These are phyloP conservation scores for Aspergillus baeticus DNA, from an alignment of 495 filamentous ascomycete genomes.

Conservation along the genomic window DNA sequence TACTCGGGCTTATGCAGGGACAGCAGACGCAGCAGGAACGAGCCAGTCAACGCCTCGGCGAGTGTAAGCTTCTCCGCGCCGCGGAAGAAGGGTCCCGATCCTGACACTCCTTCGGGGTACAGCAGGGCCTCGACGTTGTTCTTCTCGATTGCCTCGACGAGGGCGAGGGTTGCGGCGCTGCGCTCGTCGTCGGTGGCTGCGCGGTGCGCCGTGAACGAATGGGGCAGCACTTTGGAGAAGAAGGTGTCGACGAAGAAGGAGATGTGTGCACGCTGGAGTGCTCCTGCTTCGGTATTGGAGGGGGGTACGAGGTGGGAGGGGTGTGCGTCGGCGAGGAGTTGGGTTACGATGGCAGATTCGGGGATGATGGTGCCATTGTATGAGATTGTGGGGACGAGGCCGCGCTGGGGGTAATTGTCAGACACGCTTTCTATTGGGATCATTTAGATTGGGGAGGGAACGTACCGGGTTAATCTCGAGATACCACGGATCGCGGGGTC, in stretches of 20 bases:
- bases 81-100: slow-evolving; percentile 76
- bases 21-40: slow-evolving; percentile 63
- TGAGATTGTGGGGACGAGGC: slow-evolving; percentile 71
- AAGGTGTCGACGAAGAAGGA: slow-evolving; percentile 78
- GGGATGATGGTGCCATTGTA: slow-evolving; percentile 72
- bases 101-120: slow-evolving; percentile 23
- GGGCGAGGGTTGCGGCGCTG: slow-evolving; percentile 27
- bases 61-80: slow-evolving; percentile 71
- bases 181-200: slow-evolving; percentile 37
- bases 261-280: slow-evolving; percentile 64
- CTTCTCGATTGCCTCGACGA: slow-evolving; percentile 58
- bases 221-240: slow-evolving; percentile 56
- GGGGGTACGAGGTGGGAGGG: slow-evolving; percentile 48
- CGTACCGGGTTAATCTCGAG: slow-evolving; percentile 76
- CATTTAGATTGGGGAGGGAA: neutral
- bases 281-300: slow-evolving; percentile 33
- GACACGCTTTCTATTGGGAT: neutral
- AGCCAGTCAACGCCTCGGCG: slow-evolving; percentile 74
- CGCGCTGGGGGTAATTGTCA: slow-evolving; percentile 46
- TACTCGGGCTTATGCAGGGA: slow-evolving; percentile 47
- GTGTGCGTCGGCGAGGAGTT: slow-evolving; percentile 66
- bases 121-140: slow-evolving; percentile 72
- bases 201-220: slow-evolving; percentile 43
- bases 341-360: slow-evolving; percentile 71
- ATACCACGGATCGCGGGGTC: slow-evolving; percentile 79